Conservation (phyloP, 306 rosid species). For the Abrus pulchellus region DNA sequence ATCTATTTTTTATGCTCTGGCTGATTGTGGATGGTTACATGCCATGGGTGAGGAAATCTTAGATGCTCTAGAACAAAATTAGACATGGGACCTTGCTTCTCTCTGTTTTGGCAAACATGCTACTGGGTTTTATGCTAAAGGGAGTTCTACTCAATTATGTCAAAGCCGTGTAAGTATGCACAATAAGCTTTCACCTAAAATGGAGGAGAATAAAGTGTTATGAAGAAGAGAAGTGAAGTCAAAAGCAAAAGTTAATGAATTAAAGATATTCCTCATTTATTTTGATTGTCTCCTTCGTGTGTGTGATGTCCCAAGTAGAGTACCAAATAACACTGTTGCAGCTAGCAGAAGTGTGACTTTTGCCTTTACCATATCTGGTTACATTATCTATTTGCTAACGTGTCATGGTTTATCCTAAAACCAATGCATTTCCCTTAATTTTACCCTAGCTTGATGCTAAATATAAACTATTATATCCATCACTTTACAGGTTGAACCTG, state of each 20-base stretch:
- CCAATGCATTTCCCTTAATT: background rate
- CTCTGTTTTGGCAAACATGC: background rate
- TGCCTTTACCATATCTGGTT: background rate
- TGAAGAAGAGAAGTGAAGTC: background rate
- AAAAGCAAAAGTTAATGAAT: background rate
- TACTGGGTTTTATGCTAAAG: background rate
- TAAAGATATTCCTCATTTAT: background rate
- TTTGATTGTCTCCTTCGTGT: background rate
- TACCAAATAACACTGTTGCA: background rate
- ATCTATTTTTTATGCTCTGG: background rate
- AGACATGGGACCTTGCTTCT: background rate
- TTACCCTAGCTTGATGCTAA: background rate
- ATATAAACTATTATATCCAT: background rate
- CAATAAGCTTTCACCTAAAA: background rate
- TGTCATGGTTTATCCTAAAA: background rate
- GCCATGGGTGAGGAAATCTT: background rate
- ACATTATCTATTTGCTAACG: background rate
- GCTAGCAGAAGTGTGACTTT: background rate
- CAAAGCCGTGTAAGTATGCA: background rate
- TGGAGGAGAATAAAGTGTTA: background rate
- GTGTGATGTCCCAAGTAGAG: background rate
- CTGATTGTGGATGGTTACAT: slow-evolving; percentile 1
- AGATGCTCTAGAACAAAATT: background rate
- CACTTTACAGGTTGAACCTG: slow-evolving; percentile 67
- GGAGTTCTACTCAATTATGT: background rate